Evolutionary conservation across 2,329 filamentous ascomycete species (phyloP).

Genomic region (Teratosphaeria zuluensis): DNA sequence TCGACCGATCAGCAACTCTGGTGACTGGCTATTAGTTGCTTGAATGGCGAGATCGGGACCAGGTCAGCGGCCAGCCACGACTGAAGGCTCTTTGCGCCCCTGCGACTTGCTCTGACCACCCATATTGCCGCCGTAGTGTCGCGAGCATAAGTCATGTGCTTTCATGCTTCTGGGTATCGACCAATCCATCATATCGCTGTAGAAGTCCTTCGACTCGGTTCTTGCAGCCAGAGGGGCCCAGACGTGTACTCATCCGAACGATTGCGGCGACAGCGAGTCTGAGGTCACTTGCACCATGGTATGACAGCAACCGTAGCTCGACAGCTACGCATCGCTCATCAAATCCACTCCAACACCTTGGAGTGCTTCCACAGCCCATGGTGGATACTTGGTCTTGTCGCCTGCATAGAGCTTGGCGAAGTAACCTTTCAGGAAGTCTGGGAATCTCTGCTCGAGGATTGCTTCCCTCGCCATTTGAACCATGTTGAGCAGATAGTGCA

Average conservation of each 20-base stretch:
- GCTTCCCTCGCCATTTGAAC: constrained; percentile 68
- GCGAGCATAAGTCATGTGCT: too few species aligned
- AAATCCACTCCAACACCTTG: constrained; percentile 65
- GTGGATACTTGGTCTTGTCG: constrained; percentile 58
- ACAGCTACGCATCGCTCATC: not conserved
- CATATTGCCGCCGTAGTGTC: too few species aligned
- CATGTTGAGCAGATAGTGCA: constrained; percentile 79
- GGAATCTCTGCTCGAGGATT: constrained; percentile 46
- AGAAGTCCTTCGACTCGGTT: not conserved
- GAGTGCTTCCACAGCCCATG: constrained; percentile 77
- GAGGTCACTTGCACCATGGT: not conserved
- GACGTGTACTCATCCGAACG: not conserved
- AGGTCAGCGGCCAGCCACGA: too few species aligned
- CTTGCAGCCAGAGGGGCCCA: not conserved
- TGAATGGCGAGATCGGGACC: too few species aligned
- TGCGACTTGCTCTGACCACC: too few species aligned
- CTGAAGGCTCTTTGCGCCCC: too few species aligned
- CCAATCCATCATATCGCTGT: not conserved
- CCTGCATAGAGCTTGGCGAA: constrained; percentile 62
- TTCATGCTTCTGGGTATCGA: too few species aligned
- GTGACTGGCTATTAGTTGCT: too few species aligned
- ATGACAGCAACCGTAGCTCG: not conserved
- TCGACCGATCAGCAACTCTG: too few species aligned
- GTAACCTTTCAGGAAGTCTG: constrained; percentile 66
- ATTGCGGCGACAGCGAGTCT: not conserved